phyloP scores from a whole-genome alignment of 441 rosid species.

The Euphorbia schlechtendalii region DNA sequence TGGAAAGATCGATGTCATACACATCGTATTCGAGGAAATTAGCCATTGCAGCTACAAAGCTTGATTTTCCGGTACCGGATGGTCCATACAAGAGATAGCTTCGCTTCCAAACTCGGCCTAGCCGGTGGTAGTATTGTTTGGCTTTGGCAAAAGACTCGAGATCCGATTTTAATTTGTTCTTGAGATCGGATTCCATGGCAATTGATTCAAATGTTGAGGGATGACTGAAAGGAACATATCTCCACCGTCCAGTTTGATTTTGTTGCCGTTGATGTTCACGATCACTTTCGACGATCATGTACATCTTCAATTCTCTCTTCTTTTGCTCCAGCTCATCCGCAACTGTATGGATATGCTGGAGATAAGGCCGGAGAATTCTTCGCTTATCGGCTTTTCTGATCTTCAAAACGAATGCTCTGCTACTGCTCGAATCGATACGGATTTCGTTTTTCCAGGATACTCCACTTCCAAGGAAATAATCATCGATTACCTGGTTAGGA shows the following conservation, averaged over 20 bases:
- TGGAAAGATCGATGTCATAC: slow-evolving; percentile 73
- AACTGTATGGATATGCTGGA: slow-evolving; percentile 75
- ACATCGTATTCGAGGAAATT: slow-evolving; percentile 66
- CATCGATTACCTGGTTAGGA: slow-evolving; percentile 53
- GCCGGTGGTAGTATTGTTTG: slow-evolving; percentile 59
- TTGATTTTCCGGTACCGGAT: slow-evolving; percentile 92
- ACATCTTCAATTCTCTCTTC: slow-evolving; percentile 43
- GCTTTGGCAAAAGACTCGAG: slow-evolving; percentile 64
- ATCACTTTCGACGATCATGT: slow-evolving; percentile 36
- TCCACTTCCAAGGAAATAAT: slow-evolving; percentile 65
- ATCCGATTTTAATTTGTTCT: slow-evolving; percentile 60
- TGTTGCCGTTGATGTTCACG: neutral
- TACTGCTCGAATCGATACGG: slow-evolving; percentile 7
- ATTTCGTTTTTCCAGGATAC: slow-evolving; percentile 57
- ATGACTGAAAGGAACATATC: slow-evolving; percentile 51
- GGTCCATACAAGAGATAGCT: slow-evolving; percentile 79
- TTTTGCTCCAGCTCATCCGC: slow-evolving; percentile 62
- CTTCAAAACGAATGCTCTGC: slow-evolving; percentile 44
- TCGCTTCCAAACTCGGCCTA: slow-evolving; percentile 90
- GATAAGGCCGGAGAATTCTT: slow-evolving; percentile 70
- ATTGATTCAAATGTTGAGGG: slow-evolving; percentile 68
- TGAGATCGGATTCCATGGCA: slow-evolving; percentile 70
- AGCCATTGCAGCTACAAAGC: slow-evolving; percentile 88
- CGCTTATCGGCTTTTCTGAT: slow-evolving; percentile 73
- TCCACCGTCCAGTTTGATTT: slow-evolving; percentile 42